Percentiles rank a stretch among this genome's conserved stretches.
These are phyloP conservation scores for Oryza brachyantha DNA, from an alignment of 176 grass and related monocot species.

Conservation along the genomic window DNA sequence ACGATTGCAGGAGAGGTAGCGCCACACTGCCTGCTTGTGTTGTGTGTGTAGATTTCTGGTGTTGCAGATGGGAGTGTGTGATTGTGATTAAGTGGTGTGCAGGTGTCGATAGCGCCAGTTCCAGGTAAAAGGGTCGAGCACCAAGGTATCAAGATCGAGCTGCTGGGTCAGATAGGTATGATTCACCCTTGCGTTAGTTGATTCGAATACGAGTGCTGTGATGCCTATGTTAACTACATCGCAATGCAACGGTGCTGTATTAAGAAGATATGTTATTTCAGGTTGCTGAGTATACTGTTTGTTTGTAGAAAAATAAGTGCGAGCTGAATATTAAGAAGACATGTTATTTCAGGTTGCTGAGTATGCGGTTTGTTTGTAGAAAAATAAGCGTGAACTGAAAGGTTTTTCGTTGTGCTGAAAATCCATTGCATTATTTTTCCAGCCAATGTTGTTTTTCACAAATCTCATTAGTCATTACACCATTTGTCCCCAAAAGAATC, in stretches of 20 bases:
- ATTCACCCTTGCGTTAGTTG: neutral
- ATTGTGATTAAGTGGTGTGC: constrained; percentile 20
- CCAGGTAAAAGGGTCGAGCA: constrained; percentile 90
- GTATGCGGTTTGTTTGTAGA: neutral
- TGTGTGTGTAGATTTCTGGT: neutral
- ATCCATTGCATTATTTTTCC: neutral
- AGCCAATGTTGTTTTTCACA: neutral
- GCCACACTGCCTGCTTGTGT: neutral
- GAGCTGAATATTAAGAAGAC: too few species aligned
- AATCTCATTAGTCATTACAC: too few species aligned
- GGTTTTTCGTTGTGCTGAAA: neutral
- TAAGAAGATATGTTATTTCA: too few species aligned
- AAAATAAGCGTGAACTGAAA: neutral
- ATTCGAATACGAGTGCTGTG: neutral
- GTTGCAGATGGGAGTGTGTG: neutral
- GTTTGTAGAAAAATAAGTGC: too few species aligned
- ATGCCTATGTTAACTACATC: neutral
- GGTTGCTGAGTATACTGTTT: too few species aligned
- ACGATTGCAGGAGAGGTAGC: constrained; percentile 79
- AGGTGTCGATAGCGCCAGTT: constrained; percentile 79
- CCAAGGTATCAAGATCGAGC: constrained; percentile 79
- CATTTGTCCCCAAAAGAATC: too few species aligned
- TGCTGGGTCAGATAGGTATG: constrained; percentile 90
- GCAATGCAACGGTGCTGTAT: neutral
- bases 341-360: neutral